Percentiles rank a stretch among this genome's conserved stretches.
phyloP scores from a whole-genome alignment of 208 protist genomes.

The Phytomonas francai region DNA sequence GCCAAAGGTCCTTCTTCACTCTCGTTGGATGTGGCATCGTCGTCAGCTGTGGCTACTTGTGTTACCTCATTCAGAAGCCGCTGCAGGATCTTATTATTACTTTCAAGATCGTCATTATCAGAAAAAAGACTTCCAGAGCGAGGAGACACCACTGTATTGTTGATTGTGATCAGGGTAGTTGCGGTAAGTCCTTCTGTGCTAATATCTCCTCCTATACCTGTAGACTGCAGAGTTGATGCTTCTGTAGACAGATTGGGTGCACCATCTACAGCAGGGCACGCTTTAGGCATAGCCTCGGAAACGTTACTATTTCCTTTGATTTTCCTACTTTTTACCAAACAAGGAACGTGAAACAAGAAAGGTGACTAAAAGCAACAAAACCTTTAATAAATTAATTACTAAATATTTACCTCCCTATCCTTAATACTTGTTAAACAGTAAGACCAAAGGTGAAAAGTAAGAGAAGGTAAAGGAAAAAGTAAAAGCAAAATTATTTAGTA shows the following conservation, averaged over 20 bases:
- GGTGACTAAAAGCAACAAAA: not conserved
- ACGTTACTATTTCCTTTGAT: not conserved
- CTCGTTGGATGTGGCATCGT: conserved; percentile 6
- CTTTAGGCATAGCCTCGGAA: not conserved
- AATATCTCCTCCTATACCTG: too few relatives aligned
- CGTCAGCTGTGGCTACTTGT: conserved; percentile 23
- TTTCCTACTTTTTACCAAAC: not conserved
- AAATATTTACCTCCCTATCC: not conserved
- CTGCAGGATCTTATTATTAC: conserved; percentile 26
- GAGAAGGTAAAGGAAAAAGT: conserved; percentile 5
- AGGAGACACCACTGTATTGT: too few relatives aligned
- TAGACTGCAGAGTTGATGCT: too few relatives aligned
- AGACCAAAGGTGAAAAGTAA: conserved; percentile 11
- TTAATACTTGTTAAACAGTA: conserved; percentile 2
- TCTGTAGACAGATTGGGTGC: too few relatives aligned
- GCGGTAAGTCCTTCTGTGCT: too few relatives aligned
- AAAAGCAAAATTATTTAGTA: conserved; percentile 1
- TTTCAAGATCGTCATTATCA: conserved; percentile 24
- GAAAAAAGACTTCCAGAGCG: too few relatives aligned
- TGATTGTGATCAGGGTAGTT: too few relatives aligned
- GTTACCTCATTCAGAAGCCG: conserved; percentile 40
- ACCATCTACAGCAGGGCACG: too few relatives aligned
- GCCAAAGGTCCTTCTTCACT: not conserved
- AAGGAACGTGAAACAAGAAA: not conserved
- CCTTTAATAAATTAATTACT: not conserved